Evolutionary conservation across 768 basidiomycete genomes (phyloP).

Genomic region (Tylopilus sp.): DNA sequence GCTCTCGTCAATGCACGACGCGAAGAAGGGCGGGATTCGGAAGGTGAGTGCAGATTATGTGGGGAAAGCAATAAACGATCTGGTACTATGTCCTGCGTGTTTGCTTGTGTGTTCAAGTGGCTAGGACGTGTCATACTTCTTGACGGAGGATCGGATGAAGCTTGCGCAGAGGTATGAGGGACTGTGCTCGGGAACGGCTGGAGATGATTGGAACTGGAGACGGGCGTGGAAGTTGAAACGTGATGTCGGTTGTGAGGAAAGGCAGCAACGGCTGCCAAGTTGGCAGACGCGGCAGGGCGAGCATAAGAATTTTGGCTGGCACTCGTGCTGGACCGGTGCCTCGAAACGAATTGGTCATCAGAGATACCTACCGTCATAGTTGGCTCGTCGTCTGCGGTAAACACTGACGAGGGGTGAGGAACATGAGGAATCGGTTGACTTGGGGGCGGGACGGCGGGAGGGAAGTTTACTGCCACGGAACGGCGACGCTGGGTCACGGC

Average conservation of each 20-base stretch:
- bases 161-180: conserved; percentile 38
- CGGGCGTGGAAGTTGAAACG: conserved; percentile 25
- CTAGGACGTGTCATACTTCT: conserved; percentile 44
- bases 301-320: conserved; percentile 26
- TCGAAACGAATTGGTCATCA: conserved; percentile 31
- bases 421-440: conserved; percentile 70
- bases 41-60: conserved; percentile 38
- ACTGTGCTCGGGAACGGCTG: conserved; percentile 20
- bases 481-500: conserved; percentile 51
- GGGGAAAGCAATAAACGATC: conserved; percentile 45
- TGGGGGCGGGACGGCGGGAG: conserved; percentile 70
- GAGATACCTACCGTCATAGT: conserved; percentile 21
- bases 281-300: conserved; percentile 44
- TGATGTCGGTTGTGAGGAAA: conserved; percentile 54
- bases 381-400: conserved; percentile 19
- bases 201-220: conserved; percentile 27
- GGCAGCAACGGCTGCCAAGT: conserved; percentile 55
- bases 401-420: conserved; percentile 36
- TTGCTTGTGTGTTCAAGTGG: conserved; percentile 20
- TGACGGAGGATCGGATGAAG: conserved; percentile 57
- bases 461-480: conserved; percentile 59
- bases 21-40: conserved; percentile 64
- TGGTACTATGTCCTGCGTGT: conserved; percentile 39
- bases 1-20: conserved; percentile 83
- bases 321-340: conserved; percentile 37